Percentiles rank a stretch among this genome's conserved stretches.
Conservation (phyloP, 192 early-diverging fungal genomes). For the Coemansia sp. region DNA sequence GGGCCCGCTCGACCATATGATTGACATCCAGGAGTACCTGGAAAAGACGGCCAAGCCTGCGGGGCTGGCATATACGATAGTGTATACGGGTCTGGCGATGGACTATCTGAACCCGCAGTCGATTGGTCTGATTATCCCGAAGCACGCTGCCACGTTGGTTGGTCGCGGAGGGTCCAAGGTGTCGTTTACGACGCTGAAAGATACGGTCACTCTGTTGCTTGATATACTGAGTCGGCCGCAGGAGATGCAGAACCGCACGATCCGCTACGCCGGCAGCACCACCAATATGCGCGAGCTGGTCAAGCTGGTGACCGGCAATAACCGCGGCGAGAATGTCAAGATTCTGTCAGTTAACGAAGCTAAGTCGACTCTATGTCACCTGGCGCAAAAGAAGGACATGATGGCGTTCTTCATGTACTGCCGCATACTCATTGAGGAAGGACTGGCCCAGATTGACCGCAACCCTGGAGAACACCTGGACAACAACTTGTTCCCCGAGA, state of each 20-base stretch:
- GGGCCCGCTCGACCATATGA: conserved; percentile 36
- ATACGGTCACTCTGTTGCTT: conserved; percentile 22
- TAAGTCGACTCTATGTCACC: conserved; percentile 22
- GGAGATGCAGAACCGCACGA: conserved; percentile 37
- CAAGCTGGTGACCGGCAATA: conserved; percentile 33
- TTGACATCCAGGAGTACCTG: conserved; percentile 21
- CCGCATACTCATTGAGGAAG: conserved; percentile 43
- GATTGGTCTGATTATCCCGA: conserved; percentile 23
- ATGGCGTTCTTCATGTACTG: conserved; percentile 36
- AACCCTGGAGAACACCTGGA: conserved; percentile 26
- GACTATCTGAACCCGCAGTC: conserved; percentile 41
- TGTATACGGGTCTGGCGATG: conserved; percentile 47
- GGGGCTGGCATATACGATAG: conserved; percentile 30
- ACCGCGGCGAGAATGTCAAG: conserved; percentile 29
- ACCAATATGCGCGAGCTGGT: conserved; percentile 38
- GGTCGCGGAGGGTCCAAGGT: conserved; percentile 40
- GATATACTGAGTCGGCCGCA: conserved; percentile 25
- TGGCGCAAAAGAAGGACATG: conserved; percentile 27
- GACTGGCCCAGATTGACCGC: conserved; percentile 39
- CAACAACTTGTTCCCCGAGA: conserved; percentile 34
- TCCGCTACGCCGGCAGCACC: conserved; percentile 37
- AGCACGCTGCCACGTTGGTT: conserved; percentile 34
- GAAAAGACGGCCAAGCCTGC: conserved; percentile 2
- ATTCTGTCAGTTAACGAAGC: conserved; percentile 37
- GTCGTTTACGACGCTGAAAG: conserved; percentile 24